Percentiles rank a stretch among this genome's conserved stretches.
These are phyloP conservation scores for Neonectria magnoliae DNA, from an alignment of 2,329 filamentous ascomycete species.

Conservation along the genomic window DNA sequence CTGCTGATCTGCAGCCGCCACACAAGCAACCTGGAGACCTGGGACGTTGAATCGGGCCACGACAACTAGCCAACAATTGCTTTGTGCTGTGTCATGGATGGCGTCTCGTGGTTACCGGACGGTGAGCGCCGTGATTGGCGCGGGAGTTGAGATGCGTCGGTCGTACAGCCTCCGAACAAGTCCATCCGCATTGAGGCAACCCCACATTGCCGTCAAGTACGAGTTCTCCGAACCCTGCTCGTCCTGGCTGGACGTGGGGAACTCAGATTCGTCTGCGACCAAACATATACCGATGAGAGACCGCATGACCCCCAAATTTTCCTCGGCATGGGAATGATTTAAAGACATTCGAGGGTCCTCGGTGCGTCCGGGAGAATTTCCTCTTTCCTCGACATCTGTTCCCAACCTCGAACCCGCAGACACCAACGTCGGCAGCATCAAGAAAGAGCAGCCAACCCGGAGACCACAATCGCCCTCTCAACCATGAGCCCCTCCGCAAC, in stretches of 20 bases:
- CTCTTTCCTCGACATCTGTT: slow-evolving; percentile 28
- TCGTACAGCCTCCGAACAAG: slow-evolving; percentile 37
- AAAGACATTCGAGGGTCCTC: slow-evolving; percentile 37
- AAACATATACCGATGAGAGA: slow-evolving; percentile 41
- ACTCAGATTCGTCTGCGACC: slow-evolving; percentile 41
- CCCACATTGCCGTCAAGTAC: slow-evolving; percentile 41
- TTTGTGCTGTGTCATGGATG: slow-evolving; percentile 36
- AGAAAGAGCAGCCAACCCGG: slow-evolving; percentile 21
- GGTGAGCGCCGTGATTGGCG: slow-evolving; percentile 42
- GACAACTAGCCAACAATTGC: slow-evolving; percentile 32
- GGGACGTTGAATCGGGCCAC: slow-evolving; percentile 33
- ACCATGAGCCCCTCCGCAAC: slow-evolving; percentile 50
- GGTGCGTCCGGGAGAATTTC: slow-evolving; percentile 17
- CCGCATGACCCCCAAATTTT: slow-evolving; percentile 45
- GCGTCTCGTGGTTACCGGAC: slow-evolving; percentile 30
- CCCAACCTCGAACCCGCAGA: slow-evolving; percentile 18
- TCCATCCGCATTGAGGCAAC: slow-evolving; percentile 35
- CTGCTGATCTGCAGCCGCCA: slow-evolving; percentile 29
- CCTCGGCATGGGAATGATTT: slow-evolving; percentile 34
- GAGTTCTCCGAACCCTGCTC: slow-evolving; percentile 34
- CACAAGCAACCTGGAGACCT: slow-evolving; percentile 17
- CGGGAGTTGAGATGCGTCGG: slow-evolving; percentile 43
- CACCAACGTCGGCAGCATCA: slow-evolving; percentile 18
- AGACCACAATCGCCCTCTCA: slow-evolving; percentile 23
- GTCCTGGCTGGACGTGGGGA: slow-evolving; percentile 40